phyloP scores from a whole-genome alignment of 2,329 filamentous ascomycete species.

The Diplodia seriata region DNA sequence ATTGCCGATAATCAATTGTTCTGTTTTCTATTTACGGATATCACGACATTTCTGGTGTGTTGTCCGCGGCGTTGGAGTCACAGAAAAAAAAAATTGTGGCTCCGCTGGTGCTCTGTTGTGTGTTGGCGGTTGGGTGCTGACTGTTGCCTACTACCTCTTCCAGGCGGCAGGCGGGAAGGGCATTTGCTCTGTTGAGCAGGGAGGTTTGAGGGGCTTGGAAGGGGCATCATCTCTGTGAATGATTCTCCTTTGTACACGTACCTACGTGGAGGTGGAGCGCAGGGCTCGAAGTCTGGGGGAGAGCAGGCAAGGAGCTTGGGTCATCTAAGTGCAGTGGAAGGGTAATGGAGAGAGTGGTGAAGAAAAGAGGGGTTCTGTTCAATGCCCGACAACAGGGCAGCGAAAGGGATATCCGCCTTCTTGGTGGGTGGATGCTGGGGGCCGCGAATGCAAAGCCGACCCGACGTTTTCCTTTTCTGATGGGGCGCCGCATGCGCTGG shows the following conservation, averaged over 20 bases:
- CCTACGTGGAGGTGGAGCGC: constrained; percentile 12
- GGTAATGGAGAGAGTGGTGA: background rate
- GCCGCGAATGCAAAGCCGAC: constrained; percentile 5
- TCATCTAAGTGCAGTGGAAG: background rate
- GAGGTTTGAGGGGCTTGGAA: background rate
- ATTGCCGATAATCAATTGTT: background rate
- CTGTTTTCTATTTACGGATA: background rate
- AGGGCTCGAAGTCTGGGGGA: constrained; percentile 8
- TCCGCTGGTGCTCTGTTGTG: background rate
- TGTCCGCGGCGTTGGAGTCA: background rate
- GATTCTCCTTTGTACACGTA: constrained; percentile 4
- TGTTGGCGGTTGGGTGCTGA: background rate
- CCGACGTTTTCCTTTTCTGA: background rate
- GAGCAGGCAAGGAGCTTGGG: background rate
- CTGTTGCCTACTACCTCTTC: background rate
- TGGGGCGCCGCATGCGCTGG: background rate
- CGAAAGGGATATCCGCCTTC: background rate
- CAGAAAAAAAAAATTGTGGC: background rate
- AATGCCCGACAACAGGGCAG: constrained; percentile 6
- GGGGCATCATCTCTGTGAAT: background rate
- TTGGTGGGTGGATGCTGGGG: background rate
- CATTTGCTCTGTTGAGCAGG: background rate
- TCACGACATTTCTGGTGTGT: background rate
- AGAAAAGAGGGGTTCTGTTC: background rate
- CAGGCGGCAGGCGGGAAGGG: background rate